phyloP scores from a whole-genome alignment of 176 grass and related monocot species.

The Triticum urartu region DNA sequence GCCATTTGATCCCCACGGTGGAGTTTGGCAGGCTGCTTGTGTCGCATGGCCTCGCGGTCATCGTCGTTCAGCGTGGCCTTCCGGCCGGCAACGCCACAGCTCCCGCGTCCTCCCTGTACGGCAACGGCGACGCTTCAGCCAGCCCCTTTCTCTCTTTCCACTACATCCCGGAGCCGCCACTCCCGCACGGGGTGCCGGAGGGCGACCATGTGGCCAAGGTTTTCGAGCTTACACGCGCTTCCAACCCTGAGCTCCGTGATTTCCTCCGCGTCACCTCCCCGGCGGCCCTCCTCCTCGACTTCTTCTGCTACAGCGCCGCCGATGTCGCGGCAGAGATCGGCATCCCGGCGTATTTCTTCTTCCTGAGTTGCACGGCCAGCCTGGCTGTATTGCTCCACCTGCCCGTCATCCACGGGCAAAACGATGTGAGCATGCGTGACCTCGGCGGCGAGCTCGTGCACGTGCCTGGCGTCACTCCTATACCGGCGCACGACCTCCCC shows the following conservation, averaged over 20 bases:
- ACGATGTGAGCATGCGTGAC: neutral
- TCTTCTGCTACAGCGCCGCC: slow-evolving; percentile 42
- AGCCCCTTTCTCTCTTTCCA: neutral
- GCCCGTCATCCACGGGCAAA: slow-evolving; percentile 2
- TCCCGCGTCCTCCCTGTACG: neutral
- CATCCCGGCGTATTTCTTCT: slow-evolving; percentile 56
- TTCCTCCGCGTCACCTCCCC: slow-evolving; percentile 24
- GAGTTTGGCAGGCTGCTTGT: neutral
- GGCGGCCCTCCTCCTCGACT: slow-evolving; percentile 44
- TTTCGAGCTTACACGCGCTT: slow-evolving; percentile 33
- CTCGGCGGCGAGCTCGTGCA: neutral
- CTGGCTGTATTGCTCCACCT: slow-evolving; percentile 19
- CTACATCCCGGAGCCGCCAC: neutral
- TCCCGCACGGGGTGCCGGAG: neutral
- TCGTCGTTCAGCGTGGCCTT: neutral
- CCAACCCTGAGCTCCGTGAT: slow-evolving; percentile 20
- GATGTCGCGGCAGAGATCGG: slow-evolving; percentile 51
- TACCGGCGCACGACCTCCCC: slow-evolving; percentile 40
- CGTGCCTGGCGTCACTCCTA: slow-evolving; percentile 17
- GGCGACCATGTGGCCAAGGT: slow-evolving; percentile 7
- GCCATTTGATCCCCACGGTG: neutral
- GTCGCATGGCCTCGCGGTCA: neutral
- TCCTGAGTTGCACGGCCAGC: neutral
- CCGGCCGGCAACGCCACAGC: neutral
- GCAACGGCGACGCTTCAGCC: neutral